Conservation (phyloP, 768 basidiomycete genomes). For the Mycena leptocephala region DNA sequence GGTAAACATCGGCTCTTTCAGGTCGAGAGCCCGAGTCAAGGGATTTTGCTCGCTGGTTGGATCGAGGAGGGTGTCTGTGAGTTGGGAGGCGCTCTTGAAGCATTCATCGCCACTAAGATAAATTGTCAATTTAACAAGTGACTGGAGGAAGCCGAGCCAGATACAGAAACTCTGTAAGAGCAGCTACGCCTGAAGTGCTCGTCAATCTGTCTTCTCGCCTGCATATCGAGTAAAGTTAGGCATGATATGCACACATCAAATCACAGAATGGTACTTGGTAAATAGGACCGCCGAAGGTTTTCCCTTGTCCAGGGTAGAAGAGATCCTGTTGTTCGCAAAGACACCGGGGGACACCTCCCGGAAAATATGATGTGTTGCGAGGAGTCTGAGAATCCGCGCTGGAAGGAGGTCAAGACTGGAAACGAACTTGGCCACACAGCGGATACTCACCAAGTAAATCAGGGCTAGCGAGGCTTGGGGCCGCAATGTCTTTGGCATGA, state of each 20-base stretch:
- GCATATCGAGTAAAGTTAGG: constrained; percentile 1
- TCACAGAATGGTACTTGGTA: constrained; percentile 40
- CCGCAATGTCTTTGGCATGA: constrained; percentile 53
- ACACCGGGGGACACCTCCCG: constrained; percentile 50
- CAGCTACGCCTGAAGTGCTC: not conserved
- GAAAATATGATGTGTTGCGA: constrained; percentile 56
- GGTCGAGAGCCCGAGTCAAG: not conserved
- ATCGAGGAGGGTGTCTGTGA: constrained; percentile 1
- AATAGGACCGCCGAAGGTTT: constrained; percentile 46
- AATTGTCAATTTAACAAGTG: not conserved
- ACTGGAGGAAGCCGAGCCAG: too few relatives aligned
- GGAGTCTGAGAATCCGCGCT: constrained; percentile 53
- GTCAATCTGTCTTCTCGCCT: constrained; percentile 20
- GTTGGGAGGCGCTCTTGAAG: not conserved
- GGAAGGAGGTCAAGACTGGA: not conserved
- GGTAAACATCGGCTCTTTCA: not conserved
- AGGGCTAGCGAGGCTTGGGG: constrained; percentile 44
- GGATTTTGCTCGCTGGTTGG: not conserved
- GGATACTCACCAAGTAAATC: constrained; percentile 49
- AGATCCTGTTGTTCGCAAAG: constrained; percentile 54
- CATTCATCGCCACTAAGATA: not conserved
- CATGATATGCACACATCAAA: not conserved
- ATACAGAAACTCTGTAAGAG: constrained; percentile 14
- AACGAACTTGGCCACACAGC: too few relatives aligned
- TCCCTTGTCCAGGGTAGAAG: constrained; percentile 48